Percentiles rank a stretch among this genome's conserved stretches.
phyloP scores from a whole-genome alignment of 1,284 basidiomycete species.

The Coniophora puteana region DNA sequence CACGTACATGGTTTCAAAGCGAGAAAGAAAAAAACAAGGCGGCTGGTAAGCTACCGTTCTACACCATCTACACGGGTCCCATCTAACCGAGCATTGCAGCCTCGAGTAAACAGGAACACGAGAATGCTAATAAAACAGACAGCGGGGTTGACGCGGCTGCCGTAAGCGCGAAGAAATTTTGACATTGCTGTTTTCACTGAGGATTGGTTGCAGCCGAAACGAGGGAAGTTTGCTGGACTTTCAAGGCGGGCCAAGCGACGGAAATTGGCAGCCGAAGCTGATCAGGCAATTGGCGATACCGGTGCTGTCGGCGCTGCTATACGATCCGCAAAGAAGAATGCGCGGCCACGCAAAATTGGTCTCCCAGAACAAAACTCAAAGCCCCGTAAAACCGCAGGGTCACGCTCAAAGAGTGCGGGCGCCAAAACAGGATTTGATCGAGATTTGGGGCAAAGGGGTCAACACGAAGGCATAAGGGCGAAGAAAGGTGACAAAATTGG shows the following conservation, averaged over 20 bases:
- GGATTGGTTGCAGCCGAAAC: constrained; percentile 54
- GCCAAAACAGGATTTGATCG: constrained; percentile 42
- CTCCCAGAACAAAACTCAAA: constrained; percentile 17
- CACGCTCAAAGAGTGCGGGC: constrained; percentile 12
- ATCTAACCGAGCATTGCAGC: constrained; percentile 36
- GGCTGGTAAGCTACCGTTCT: constrained; percentile 50
- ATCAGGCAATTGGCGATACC: constrained; percentile 56
- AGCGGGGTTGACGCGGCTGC: constrained; percentile 4
- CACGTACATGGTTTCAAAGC: constrained; percentile 97
- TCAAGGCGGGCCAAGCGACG: constrained; percentile 81
- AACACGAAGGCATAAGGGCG: constrained; percentile 47
- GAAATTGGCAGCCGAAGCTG: constrained; percentile 82
- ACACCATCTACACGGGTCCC: constrained; percentile 5
- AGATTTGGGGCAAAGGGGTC: constrained; percentile 31
- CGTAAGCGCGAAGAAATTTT: background rate
- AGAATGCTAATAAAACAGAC: constrained; percentile 35
- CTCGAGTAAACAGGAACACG: constrained; percentile 71
- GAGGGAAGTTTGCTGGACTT: constrained; percentile 81
- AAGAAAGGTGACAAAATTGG: constrained; percentile 45
- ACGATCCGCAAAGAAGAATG: constrained; percentile 80
- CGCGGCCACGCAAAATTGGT: constrained; percentile 47
- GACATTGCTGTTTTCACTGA: background rate
- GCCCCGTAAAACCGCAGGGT: constrained; percentile 15
- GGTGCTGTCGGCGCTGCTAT: constrained; percentile 70
- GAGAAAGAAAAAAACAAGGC: constrained; percentile 80